phyloP scores from a whole-genome alignment of 441 rosid genomes.

The Euphorbia schlechtendalii region DNA sequence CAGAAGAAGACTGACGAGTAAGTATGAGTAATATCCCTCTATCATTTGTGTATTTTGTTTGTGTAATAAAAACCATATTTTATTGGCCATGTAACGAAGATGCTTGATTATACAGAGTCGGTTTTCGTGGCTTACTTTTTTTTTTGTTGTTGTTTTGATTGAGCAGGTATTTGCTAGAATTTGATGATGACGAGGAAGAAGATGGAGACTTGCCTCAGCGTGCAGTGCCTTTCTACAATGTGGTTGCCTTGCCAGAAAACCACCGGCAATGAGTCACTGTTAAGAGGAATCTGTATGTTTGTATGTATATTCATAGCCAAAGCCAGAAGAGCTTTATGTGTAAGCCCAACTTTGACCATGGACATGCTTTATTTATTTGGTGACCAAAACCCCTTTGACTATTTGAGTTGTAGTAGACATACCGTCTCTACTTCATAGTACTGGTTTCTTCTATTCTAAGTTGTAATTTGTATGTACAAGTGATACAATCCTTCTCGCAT shows the following conservation, averaged over 20 bases:
- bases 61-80: no score
- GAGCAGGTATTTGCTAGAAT: constrained; percentile 74
- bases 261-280: constrained; percentile 54
- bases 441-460: not conserved
- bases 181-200: constrained; percentile 93
- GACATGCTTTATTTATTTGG: not conserved
- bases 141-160: constrained; percentile 12
- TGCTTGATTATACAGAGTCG: no score
- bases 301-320: constrained; percentile 15
- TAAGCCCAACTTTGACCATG: no score
- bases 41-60: no score
- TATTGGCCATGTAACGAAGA: no score
- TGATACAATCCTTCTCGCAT: not conserved
- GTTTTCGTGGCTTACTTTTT: no score
- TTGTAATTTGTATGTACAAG: not conserved
- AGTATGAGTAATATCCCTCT: constrained; percentile 38
- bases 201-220: constrained; percentile 85
- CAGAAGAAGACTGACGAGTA: constrained; percentile 92
- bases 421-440: not conserved
- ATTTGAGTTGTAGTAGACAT: not conserved
- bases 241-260: constrained; percentile 73
- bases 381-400: not conserved
- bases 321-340: not conserved
- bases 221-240: constrained; percentile 70
- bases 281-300: constrained; percentile 2